Evolutionary conservation across 2,329 filamentous ascomycete genomes (phyloP), one percentile per base, ranked within the genome.

Genomic region (Paraphaeosphaeria sporulosa): DNA sequence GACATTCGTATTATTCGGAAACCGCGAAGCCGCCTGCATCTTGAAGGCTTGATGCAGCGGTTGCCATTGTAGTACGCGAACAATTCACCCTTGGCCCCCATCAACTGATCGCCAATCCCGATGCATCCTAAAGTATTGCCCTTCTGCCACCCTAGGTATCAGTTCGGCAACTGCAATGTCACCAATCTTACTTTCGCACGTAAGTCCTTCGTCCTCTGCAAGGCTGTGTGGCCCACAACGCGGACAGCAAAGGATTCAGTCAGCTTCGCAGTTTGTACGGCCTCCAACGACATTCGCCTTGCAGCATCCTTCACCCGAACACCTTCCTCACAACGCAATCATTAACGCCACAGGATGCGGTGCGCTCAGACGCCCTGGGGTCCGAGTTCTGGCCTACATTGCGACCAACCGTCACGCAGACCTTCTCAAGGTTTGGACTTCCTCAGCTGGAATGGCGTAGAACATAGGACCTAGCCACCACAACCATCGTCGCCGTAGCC

Each of bases 141-240:
- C 9, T 25, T 23, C 27, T 38, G 15, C 10, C 30, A 32, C 30
- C 30, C 30, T 32, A 32, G 30, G 30, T 23, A 38, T 38, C n/a
- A 19, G n/a, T 38, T 51, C 32, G 48, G 48, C 32, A 19, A 23
- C 48, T 51, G 19, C 32, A 12, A 38, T 15, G 32, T 51, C 48
- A 51, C 48, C 10, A 51, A 40, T 51, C 48, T 51, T 38, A 50
- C 48, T 51, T 27, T 25, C 48, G 47, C 47, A 36, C 47, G 47
- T 36, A 49, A 36, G 10, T 32, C n/a, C 48, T 38, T 23, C 19
- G 19, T 40, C 32, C 48, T 38, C 32, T 40, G 32, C 32, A 51
- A 38, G 32, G 48, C 48, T 38, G 32, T 40, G 32, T 40, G 48
- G n/a, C 32, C 48, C 32, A 23, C 32, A 38, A 25, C 10, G 38